These are phyloP conservation scores for Yarrowia yakushimensis DNA, from an alignment of 805 yeast species.

Conservation along the genomic window DNA sequence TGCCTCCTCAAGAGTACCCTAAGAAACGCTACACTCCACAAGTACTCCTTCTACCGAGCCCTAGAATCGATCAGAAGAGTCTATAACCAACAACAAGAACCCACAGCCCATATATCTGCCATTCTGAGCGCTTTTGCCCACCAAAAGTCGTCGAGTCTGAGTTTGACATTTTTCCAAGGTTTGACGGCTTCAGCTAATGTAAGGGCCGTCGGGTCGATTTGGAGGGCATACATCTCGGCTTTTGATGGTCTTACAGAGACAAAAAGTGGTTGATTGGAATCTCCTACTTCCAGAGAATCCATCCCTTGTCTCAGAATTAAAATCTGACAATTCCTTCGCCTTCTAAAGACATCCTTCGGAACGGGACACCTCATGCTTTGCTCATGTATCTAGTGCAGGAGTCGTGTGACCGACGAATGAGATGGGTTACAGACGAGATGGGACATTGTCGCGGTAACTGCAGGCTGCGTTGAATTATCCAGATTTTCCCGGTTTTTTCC, in stretches of 20 bases:
- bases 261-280: not conserved
- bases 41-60: too few relatives aligned
- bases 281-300: not conserved
- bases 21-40: too few relatives aligned
- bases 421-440: not conserved
- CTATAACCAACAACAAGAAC: too few relatives aligned
- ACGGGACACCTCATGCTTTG: constrained; percentile 13
- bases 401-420: not conserved
- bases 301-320: not conserved
- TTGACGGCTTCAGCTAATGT: constrained; percentile 1
- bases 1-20: too few relatives aligned
- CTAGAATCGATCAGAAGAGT: too few relatives aligned
- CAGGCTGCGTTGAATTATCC: not conserved
- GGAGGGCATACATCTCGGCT: too few relatives aligned
- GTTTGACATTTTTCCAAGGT: constrained; percentile 20
- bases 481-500: not conserved
- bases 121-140: too few relatives aligned
- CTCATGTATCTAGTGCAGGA: not conserved
- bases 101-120: too few relatives aligned
- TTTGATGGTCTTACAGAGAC: too few relatives aligned
- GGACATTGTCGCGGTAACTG: not conserved
- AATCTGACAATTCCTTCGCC: not conserved
- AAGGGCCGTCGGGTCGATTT: not conserved
- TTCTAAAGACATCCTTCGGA: too few relatives aligned
- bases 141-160: not conserved